Conservation (phyloP, 2,329 filamentous ascomycete genomes). For the Colletotrichum tabaci region DNA sequence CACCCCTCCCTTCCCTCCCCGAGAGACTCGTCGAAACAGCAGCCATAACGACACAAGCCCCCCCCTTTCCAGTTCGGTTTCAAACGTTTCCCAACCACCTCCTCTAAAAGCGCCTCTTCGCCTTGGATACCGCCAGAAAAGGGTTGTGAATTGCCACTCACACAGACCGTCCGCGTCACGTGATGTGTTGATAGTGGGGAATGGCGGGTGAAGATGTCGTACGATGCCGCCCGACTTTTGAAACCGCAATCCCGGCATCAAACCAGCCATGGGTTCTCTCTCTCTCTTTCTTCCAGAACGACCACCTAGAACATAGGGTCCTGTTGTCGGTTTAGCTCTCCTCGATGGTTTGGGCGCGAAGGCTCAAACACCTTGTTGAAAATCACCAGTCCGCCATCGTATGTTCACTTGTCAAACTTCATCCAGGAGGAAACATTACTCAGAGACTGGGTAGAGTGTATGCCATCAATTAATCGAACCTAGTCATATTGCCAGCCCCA, state of each 20-base stretch:
- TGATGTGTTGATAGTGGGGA: slow-evolving; percentile 38
- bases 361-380: slow-evolving; percentile 22
- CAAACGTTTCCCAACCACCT: not conserved
- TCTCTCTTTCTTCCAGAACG: not conserved
- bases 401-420: not conserved
- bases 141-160: slow-evolving; percentile 19
- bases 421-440: not conserved
- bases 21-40: not conserved
- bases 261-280: not conserved
- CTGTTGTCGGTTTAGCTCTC: not conserved
- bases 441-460: not conserved
- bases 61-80: not conserved
- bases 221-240: slow-evolving; percentile 39
- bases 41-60: not conserved
- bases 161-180: slow-evolving; percentile 32
- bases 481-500: not conserved
- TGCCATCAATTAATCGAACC: too few relatives aligned
- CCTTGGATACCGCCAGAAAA: not conserved
- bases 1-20: too few relatives aligned
- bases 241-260: slow-evolving; percentile 29
- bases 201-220: slow-evolving; percentile 33
- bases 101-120: not conserved
- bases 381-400: slow-evolving; percentile 10
- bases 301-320: not conserved
- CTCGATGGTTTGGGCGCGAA: not conserved